Conservation (phyloP, 2,329 filamentous ascomycete species). For the Lizonia empirigonia region DNA sequence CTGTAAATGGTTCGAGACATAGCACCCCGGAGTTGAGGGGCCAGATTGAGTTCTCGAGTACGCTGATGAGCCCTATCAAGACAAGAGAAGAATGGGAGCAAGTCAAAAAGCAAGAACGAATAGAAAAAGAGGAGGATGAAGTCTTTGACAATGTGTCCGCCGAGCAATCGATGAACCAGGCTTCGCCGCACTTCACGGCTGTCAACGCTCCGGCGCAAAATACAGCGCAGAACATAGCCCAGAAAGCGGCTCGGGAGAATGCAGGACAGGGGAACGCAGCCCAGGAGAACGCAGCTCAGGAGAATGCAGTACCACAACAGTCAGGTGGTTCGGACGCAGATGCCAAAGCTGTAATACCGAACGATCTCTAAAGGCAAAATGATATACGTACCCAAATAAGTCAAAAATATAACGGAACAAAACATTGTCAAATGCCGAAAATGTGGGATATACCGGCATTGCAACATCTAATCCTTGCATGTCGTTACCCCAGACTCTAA, state of each 20-base stretch:
- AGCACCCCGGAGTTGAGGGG: conserved; percentile 24
- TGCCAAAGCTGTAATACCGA: not conserved
- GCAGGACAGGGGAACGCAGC: no score
- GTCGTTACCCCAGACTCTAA: conserved; percentile 16
- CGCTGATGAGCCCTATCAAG: conserved; percentile 17
- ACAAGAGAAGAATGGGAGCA: conserved; percentile 12
- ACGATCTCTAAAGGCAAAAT: not conserved
- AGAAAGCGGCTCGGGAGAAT: not conserved
- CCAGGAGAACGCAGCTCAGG: no score
- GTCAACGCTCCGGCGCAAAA: not conserved
- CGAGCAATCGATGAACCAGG: conserved; percentile 10
- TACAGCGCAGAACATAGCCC: no score
- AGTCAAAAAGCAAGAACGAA: conserved; percentile 9
- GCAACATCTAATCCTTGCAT: conserved; percentile 22
- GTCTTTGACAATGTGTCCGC: conserved; percentile 2
- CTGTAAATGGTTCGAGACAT: conserved; percentile 23
- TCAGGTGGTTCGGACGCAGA: not conserved
- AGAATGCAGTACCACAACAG: not conserved
- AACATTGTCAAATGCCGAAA: not conserved
- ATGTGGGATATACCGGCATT: conserved; percentile 9
- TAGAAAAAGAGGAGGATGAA: conserved; percentile 10
- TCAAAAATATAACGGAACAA: no score
- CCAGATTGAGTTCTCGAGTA: conserved; percentile 16
- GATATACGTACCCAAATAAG: no score
- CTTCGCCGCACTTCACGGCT: conserved; percentile 10